Percentiles rank a stretch among this genome's conserved stretches.
Conservation (phyloP, 106 monocot genomes). For the Apostasia shenzhenica region DNA sequence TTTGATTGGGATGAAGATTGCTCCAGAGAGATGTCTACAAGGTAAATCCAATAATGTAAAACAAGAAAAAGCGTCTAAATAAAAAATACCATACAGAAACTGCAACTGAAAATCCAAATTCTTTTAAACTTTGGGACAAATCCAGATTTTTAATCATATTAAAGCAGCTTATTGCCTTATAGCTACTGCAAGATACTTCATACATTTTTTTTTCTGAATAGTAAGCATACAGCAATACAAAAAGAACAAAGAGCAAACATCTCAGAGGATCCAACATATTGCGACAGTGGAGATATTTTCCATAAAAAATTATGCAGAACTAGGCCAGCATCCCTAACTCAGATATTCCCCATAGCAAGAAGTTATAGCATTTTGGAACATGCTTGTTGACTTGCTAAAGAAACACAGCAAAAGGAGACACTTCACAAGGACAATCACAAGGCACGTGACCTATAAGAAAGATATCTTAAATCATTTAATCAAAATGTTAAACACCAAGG, state of each 20-base stretch:
- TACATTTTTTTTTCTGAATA: too few relatives aligned
- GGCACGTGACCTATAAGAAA: background rate
- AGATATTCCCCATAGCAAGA: background rate
- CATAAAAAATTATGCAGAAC: background rate
- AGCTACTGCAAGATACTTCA: too few relatives aligned
- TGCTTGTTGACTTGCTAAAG: background rate
- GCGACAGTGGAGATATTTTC: background rate
- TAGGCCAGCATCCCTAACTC: background rate
- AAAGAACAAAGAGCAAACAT: background rate
- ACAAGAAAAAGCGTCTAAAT: background rate
- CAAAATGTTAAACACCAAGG: background rate
- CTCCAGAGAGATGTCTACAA: conserved; percentile 86
- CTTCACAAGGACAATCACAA: background rate
- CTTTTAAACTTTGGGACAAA: too few relatives aligned
- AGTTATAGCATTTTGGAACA: background rate
- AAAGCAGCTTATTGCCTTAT: too few relatives aligned
- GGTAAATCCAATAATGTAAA: background rate
- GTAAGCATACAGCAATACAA: too few relatives aligned
- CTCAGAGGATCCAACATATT: background rate
- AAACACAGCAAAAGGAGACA: background rate
- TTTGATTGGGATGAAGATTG: conserved; percentile 76
- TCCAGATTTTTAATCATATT: too few relatives aligned
- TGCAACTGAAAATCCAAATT: too few relatives aligned
- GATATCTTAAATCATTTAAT: background rate
- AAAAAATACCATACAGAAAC: too few relatives aligned